Evolutionary conservation across 2,329 filamentous ascomycete genomes (phyloP), one percentile per base, ranked within the genome.

Genomic region (Aspergillus glaucus): DNA sequence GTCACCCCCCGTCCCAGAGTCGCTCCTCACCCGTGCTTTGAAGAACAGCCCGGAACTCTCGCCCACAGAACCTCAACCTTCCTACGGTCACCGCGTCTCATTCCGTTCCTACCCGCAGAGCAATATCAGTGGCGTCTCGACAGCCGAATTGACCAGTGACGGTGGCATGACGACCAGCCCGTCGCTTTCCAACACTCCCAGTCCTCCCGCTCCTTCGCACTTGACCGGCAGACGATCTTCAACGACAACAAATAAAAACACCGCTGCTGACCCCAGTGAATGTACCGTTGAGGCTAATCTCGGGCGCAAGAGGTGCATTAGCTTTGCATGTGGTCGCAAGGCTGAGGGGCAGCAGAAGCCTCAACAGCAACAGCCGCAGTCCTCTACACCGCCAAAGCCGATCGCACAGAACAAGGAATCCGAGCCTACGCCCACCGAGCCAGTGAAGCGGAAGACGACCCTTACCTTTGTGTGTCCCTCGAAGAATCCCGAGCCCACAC

Each of bases 61-160:
- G 7, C 63, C 68, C 10, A 55, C 60, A 28, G 66, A 70, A 37
- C 37, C 37, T 21, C 58, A 50, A 57, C 65, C 49, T 60, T 62
- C 49, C 41, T 62, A 49, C 53, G 63, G 53, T 69, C 75, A 57
- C 71, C 73, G 78, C 65, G 54, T 70, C 82, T 51, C 92, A 87
- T 51, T 84, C 86, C 59, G 58, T 43, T 65, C 65, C 34, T 70
- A 69, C 49, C 62, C 62, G 15, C 86, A 84, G 65, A 94, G 88
- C 75, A 92, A 85, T 63, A 75, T 83, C 57, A 95, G 90, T 71
- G 72, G 86, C 51, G 79, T 87, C 42, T 95, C 91, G 1, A 94
- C 89, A 3, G 87, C 87, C 34, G 92, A 96, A 56, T 77, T 97
- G 49, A 96, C 90, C n/a, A 96, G 91, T 69, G 93, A 96, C 62